A percentile compares a stretch with the other conserved stretches of the same genome.
Evolutionary conservation across 1,284 basidiomycete genomes (phyloP).

Genomic region (Apiotrichum montevideense): DNA sequence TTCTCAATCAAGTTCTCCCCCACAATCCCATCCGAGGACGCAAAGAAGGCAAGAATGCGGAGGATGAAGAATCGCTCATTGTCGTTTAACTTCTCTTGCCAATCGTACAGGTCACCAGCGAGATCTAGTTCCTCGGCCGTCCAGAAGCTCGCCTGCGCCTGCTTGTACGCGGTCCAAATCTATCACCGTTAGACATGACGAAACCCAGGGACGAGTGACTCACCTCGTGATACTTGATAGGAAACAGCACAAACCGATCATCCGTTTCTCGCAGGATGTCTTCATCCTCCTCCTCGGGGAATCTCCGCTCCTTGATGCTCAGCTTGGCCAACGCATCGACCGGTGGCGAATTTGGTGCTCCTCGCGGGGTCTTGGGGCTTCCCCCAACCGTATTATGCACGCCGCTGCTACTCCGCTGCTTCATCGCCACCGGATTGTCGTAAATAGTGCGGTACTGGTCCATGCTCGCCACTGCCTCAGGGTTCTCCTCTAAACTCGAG

Average conservation of each 20-base stretch:
- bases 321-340: not conserved
- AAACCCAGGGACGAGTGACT: not conserved
- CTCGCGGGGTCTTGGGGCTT: too few species aligned
- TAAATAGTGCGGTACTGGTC: conserved; percentile 31
- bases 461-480: conserved; percentile 27
- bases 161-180: conserved; percentile 96
- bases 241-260: conserved; percentile 70
- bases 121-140: conserved; percentile 95
- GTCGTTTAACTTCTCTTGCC: conserved; percentile 79
- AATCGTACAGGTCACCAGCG: conserved; percentile 79
- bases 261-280: conserved; percentile 67
- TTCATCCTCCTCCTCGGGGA: conserved; percentile 55
- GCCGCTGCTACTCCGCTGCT: not conserved
- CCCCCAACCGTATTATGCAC: too few species aligned
- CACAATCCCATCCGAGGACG: conserved; percentile 85
- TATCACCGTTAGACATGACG: conserved; percentile 33
- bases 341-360: not conserved
- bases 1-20: conserved; percentile 89
- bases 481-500: conserved; percentile 27
- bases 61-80: conserved; percentile 90
- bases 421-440: not conserved
- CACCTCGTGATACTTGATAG: conserved; percentile 75
- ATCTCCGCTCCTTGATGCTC: conserved; percentile 6
- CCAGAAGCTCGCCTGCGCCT: conserved; percentile 59
- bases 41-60: conserved; percentile 83